Percentiles rank a stretch among this genome's conserved stretches.
Evolutionary conservation across 768 basidiomycete genomes (phyloP).

Genomic region (Panaeolus cyanescens): DNA sequence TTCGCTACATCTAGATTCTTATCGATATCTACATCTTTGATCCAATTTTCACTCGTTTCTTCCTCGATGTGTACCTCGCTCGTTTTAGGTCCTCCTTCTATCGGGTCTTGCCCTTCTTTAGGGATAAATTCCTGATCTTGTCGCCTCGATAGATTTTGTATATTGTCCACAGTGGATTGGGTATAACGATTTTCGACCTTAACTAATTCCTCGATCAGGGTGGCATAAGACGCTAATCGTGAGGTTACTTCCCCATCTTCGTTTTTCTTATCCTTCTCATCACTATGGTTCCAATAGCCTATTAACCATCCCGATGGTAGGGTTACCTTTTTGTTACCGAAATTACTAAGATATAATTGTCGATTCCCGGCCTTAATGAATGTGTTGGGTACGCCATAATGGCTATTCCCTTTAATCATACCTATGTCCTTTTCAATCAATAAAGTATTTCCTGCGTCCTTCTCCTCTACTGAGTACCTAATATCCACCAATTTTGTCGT

Average conservation of each 20-base stretch:
- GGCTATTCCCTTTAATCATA: slow-evolving; percentile 1
- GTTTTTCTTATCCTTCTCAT: slow-evolving; percentile 15
- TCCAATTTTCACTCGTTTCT: neutral
- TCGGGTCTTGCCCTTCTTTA: slow-evolving; percentile 14
- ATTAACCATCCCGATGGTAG: no score
- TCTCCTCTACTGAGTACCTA: neutral
- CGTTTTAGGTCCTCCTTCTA: slow-evolving; percentile 33
- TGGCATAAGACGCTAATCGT: neutral
- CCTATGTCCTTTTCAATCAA: slow-evolving; percentile 16
- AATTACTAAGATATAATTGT: no score
- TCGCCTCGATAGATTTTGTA: no score
- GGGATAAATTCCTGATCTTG: no score
- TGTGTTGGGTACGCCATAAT: slow-evolving; percentile 13
- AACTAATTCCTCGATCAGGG: neutral
- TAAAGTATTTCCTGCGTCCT: neutral
- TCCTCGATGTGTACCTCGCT: slow-evolving; percentile 19
- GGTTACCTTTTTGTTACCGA: no score
- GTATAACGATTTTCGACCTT: neutral
- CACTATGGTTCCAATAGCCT: slow-evolving; percentile 6
- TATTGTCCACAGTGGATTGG: no score
- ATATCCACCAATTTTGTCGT: slow-evolving; percentile 6
- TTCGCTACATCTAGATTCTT: neutral
- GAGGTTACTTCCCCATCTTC: neutral
- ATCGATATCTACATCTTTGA: slow-evolving; percentile 10
- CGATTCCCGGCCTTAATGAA: no score